A percentile compares a stretch with the other conserved stretches of the same genome.
Conservation (phyloP, 2,329 filamentous ascomycete species). For the Hypoxylon sp. region DNA sequence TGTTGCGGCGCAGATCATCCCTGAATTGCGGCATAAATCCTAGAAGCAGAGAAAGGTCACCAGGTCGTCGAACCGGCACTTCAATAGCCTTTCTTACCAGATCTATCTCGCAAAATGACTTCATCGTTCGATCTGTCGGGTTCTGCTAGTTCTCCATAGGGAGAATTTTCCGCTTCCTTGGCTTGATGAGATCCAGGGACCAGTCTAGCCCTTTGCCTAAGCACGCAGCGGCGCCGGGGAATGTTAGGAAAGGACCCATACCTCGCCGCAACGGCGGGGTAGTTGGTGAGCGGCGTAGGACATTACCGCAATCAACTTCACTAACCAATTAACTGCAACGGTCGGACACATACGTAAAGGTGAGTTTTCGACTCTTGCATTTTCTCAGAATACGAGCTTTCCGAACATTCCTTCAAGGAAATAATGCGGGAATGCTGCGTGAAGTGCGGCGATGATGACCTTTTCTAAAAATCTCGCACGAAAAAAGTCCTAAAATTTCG, state of each 20-base stretch:
- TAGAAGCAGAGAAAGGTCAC: constrained; percentile 5
- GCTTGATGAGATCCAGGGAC: constrained; percentile 2
- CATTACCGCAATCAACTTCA: constrained; percentile 39
- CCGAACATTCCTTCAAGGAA: constrained; percentile 27
- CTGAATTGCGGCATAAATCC: constrained; percentile 10
- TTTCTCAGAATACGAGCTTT: constrained; percentile 35
- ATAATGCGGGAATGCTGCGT: constrained; percentile 22
- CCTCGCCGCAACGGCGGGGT: constrained; percentile 34
- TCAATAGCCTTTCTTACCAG: constrained; percentile 3
- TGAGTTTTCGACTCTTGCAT: constrained; percentile 27
- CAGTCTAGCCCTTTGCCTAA: constrained; percentile 15
- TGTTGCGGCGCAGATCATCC: constrained; percentile 33
- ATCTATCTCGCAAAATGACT: constrained; percentile 31
- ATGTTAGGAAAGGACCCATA: constrained; percentile 13
- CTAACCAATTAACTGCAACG: constrained; percentile 14
- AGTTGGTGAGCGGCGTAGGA: constrained; percentile 28
- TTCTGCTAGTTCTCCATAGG: constrained; percentile 8
- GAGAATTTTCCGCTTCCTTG: constrained; percentile 11
- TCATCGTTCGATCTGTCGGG: constrained; percentile 29
- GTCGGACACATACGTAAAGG: constrained; percentile 35
- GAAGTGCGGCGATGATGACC: constrained; percentile 12
- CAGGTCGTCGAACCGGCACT: constrained; percentile 12
- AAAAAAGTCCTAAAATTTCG: constrained; percentile 25
- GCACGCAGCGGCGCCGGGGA: constrained; percentile 23
- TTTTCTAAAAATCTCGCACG: constrained; percentile 4